A percentile compares a stretch with the other conserved stretches of the same genome.
These are phyloP conservation scores for Onygenales sp. DNA, from an alignment of 2,329 filamentous ascomycete species.

Conservation along the genomic window DNA sequence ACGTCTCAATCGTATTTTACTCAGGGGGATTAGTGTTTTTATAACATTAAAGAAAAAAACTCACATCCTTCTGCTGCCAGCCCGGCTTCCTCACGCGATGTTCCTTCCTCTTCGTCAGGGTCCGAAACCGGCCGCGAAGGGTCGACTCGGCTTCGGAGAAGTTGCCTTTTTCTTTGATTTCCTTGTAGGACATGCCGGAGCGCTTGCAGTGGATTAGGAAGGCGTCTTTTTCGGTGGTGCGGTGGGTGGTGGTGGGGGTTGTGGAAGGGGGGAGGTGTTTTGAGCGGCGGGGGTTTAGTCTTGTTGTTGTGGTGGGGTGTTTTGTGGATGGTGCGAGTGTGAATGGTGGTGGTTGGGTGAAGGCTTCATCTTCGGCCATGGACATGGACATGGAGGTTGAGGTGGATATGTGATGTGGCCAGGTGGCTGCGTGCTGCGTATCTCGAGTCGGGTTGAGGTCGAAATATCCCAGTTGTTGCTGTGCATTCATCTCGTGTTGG, in stretches of 20 bases:
- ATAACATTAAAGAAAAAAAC: conserved; percentile 10
- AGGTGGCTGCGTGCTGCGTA: not conserved
- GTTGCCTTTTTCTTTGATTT: conserved; percentile 34
- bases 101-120: conserved; percentile 37
- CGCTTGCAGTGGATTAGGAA: conserved; percentile 33
- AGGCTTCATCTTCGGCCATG: too few species aligned
- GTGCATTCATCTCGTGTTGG: not conserved
- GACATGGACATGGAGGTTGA: too few species aligned
- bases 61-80: conserved; percentile 36
- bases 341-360: not conserved
- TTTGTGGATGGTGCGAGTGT: too few species aligned
- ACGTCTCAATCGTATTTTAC: not conserved
- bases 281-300: not conserved
- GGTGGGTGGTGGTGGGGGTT: not conserved
- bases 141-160: conserved; percentile 41
- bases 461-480: not conserved
- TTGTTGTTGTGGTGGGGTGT: not conserved
- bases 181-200: conserved; percentile 36
- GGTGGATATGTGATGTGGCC: not conserved
- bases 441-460: not conserved
- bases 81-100: conserved; percentile 36
- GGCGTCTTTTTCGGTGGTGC: conserved; percentile 23
- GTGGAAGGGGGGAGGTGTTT: not conserved
- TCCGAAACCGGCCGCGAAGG: conserved; percentile 37
- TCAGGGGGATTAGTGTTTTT: not conserved